Conservation (phyloP, 163 green algal species). For the Coccomyxa subellipsoidea region DNA sequence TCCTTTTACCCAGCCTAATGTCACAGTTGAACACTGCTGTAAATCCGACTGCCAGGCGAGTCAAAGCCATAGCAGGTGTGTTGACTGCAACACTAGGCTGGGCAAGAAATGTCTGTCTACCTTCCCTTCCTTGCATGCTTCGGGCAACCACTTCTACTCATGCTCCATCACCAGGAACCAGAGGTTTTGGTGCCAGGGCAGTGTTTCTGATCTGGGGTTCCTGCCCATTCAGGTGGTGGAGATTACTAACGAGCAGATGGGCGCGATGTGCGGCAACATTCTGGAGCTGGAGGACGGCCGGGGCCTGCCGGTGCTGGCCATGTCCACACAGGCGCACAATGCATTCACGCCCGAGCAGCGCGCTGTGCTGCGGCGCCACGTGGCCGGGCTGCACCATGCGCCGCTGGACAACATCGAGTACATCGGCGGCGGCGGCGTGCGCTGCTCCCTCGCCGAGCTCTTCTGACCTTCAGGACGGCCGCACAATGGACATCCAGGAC, state of each 20-base stretch:
- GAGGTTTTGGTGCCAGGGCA: not conserved
- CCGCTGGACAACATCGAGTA: slow-evolving; percentile 90
- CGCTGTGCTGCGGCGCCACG: slow-evolving; percentile 60
- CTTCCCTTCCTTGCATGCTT: too few relatives aligned
- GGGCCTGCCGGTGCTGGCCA: slow-evolving; percentile 83
- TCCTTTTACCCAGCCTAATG: too few relatives aligned
- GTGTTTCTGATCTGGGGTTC: not conserved
- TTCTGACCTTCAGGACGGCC: slow-evolving; percentile 50
- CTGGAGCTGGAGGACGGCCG: slow-evolving; percentile 83
- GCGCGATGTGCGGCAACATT: slow-evolving; percentile 86
- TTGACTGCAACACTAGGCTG: too few relatives aligned
- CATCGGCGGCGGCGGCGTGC: slow-evolving; percentile 87
- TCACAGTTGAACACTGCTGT: too few relatives aligned
- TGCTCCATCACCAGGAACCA: too few relatives aligned
- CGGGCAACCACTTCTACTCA: too few relatives aligned
- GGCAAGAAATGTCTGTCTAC: too few relatives aligned
- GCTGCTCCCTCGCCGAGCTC: slow-evolving; percentile 90
- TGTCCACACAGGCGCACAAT: slow-evolving; percentile 61
- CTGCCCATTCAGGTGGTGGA: slow-evolving; percentile 63
- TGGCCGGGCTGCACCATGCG: slow-evolving; percentile 78
- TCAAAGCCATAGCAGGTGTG: too few relatives aligned
- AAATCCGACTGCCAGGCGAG: too few relatives aligned
- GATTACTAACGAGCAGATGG: slow-evolving; percentile 86
- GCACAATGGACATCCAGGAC: too few relatives aligned
- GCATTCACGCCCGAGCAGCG: slow-evolving; percentile 84